Base-by-base conservation (phyloP, 768 basidiomycete species). In the Trametes sanguinea region DNA sequence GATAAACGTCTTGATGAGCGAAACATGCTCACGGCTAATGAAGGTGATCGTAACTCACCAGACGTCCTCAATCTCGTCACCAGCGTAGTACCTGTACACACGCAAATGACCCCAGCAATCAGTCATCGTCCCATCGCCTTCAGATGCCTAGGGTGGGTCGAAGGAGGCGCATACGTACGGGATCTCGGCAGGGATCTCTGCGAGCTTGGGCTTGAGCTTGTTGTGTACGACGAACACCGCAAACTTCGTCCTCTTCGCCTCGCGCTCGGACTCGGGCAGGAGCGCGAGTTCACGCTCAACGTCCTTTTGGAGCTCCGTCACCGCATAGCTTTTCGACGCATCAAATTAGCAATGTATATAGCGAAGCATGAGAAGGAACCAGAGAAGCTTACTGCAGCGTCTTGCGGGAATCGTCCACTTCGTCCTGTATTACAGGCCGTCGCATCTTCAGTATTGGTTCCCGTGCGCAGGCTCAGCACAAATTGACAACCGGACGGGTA, bases 211-310 rank as follows among this genome's bases (percentile, higher is more conserved):
- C 77, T 98, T 98, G 63, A 86, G 79, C 78, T 98, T 98, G 80
- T 95, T 93, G 76, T 95, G 92, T 29, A 95, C 92, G 50, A 98
- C 96, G 70, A 98, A 99, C 65, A 98, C 80, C 1, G 85, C 95
- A 62, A 99, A 94, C 72, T 90, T 80, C 30, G 96, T 95, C 4
- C 81, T 77, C 7, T 75, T 73, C 1, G 82, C 83, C n/a, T 88
- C 85, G 53, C 89, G 87, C 66, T 95, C 87, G 16, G 82, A 74
- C 73, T 92, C 90, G 4, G 90, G 87, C 59, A 86, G 81, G 10
- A 73, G 72, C 32, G 83, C 75, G 13, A 92, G 76, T 66, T 90
- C 90, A 47, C 74, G 73, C 67, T 92, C 90, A 53, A 97, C 90
- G 71, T 99, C 97, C 73, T 89, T 90, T 71, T 88, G 81, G 32